phyloP scores from a whole-genome alignment of 225 moss, liverwort and hornwort genomes.

The Marchantia polymorpha region DNA sequence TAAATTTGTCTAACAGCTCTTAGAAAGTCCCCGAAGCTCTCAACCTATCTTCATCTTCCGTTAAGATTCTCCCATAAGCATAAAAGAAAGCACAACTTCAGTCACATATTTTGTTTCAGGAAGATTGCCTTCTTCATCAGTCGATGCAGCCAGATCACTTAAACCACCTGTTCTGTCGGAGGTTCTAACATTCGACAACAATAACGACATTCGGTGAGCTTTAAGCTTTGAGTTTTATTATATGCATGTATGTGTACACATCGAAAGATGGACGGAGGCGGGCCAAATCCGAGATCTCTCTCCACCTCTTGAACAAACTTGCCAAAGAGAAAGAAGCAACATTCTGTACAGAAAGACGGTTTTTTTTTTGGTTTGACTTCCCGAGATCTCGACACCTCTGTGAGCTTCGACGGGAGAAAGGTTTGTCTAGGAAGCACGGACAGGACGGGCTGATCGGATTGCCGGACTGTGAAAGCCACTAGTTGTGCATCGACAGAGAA shows the following conservation, averaged over 20 bases:
- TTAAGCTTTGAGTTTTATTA: background rate
- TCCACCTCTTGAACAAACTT: background rate
- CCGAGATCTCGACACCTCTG: background rate
- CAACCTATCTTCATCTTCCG: too few species aligned
- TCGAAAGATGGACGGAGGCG: background rate
- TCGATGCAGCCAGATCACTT: too few species aligned
- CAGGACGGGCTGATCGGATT: background rate
- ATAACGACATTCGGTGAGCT: background rate
- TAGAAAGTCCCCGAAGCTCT: too few species aligned
- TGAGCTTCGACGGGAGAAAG: background rate
- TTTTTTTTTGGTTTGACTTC: background rate
- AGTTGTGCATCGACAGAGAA: background rate
- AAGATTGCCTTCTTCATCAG: too few species aligned
- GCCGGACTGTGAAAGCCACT: background rate
- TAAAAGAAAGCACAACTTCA: too few species aligned
- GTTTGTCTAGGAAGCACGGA: background rate
- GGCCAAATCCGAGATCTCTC: background rate
- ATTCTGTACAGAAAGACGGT: background rate
- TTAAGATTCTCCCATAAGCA: too few species aligned
- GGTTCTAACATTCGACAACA: too few species aligned
- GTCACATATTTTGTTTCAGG: too few species aligned
- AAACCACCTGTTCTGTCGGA: too few species aligned
- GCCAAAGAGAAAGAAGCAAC: background rate
- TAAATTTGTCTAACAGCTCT: too few species aligned
- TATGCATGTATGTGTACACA: background rate